Evolutionary conservation across 345 rosid species (phyloP).

Genomic region (Adansonia digitata): DNA sequence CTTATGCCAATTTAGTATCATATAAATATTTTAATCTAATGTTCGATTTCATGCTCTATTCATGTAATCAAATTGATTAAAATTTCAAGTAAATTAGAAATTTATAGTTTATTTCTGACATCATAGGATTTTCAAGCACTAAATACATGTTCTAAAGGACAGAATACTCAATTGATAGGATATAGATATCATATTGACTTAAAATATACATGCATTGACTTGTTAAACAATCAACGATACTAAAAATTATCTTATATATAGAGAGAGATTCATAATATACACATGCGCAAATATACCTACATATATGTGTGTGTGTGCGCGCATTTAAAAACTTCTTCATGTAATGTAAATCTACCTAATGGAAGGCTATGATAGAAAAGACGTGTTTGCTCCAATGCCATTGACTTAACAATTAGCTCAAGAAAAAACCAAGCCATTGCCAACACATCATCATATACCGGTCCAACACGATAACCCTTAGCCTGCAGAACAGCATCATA

Average conservation of each 20-base stretch:
- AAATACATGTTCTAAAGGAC: not conserved
- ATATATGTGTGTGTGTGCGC: too few species aligned
- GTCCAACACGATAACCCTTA: conserved; percentile 99
- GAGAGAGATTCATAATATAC: not conserved
- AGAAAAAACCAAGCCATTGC: conserved; percentile 99
- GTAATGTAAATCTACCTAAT: conserved; percentile 45
- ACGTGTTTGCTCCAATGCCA: conserved; percentile 96
- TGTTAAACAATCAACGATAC: not conserved
- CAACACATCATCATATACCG: conserved; percentile 95
- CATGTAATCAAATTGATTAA: not conserved
- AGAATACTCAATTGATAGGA: not conserved
- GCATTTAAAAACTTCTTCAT: conserved; percentile 2
- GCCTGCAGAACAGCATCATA: conserved; percentile 54
- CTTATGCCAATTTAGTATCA: not conserved
- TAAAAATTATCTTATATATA: not conserved
- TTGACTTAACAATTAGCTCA: conserved; percentile 93
- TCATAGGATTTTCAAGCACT: not conserved
- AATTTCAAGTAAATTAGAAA: not conserved
- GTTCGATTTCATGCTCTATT: not conserved
- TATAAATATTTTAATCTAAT: not conserved
- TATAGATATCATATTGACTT: not conserved
- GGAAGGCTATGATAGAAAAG: conserved; percentile 84
- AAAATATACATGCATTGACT: not conserved
- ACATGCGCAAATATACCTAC: not conserved
- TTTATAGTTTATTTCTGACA: not conserved